These are phyloP conservation scores for Talaromyces wortmannii DNA, from an alignment of 495 filamentous ascomycete genomes.

Conservation along the genomic window DNA sequence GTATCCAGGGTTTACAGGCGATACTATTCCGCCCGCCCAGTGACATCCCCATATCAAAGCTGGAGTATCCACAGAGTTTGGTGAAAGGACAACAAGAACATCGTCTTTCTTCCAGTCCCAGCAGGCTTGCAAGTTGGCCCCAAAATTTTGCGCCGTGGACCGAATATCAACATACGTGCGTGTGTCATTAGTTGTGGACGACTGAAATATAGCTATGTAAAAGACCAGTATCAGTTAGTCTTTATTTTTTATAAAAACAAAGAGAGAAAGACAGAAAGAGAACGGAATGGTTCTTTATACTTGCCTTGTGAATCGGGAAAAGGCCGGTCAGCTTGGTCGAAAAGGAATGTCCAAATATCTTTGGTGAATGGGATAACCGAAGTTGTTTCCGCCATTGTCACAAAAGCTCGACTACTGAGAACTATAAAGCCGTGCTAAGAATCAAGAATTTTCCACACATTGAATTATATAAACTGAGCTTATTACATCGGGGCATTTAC, in stretches of 20 bases:
- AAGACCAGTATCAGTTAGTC: neutral
- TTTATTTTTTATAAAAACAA: neutral
- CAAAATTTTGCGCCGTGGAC: slow-evolving; percentile 56
- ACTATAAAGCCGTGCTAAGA: neutral
- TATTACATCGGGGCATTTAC: neutral
- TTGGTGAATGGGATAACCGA: slow-evolving; percentile 13
- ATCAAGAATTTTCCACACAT: neutral
- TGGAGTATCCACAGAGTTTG: slow-evolving; percentile 58
- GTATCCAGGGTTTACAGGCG: slow-evolving; percentile 71
- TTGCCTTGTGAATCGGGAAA: slow-evolving; percentile 42
- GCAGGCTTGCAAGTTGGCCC: slow-evolving; percentile 46
- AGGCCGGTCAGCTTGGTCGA: slow-evolving; percentile 54
- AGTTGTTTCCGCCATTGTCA: neutral
- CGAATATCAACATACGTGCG: slow-evolving; percentile 60
- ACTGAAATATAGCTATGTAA: neutral
- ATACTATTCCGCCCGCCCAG: slow-evolving; percentile 69
- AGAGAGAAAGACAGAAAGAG: neutral
- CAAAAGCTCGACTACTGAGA: neutral
- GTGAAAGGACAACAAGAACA: slow-evolving; percentile 50
- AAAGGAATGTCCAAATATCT: slow-evolving; percentile 66
- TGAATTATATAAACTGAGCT: neutral
- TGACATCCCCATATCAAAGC: slow-evolving; percentile 58
- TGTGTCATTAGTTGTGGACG: neutral
- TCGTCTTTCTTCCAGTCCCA: slow-evolving; percentile 71
- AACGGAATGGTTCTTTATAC: slow-evolving; percentile 2